Percentiles rank a stretch among this genome's conserved stretches.
phyloP scores from a whole-genome alignment of 2,329 filamentous ascomycete genomes.

The Fusarium pilosicola region DNA sequence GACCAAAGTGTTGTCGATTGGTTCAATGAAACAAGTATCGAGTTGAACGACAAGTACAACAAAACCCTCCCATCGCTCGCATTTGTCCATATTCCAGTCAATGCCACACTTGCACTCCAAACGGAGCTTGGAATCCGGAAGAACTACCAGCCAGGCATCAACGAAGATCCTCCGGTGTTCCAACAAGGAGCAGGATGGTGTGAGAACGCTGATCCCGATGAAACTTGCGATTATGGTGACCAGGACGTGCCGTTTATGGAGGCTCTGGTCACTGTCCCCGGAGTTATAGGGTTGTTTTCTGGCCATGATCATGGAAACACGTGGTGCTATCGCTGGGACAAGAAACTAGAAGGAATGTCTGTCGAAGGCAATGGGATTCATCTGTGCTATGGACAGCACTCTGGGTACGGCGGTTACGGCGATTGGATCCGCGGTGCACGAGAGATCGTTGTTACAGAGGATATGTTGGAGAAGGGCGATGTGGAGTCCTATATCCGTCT shows the following conservation, averaged over 20 bases:
- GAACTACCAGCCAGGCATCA: conserved; percentile 55
- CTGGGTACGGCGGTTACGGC: conserved; percentile 77
- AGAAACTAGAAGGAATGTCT: conserved; percentile 47
- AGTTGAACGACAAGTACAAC: conserved; percentile 42
- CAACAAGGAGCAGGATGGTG: conserved; percentile 59
- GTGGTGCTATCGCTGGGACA: conserved; percentile 65
- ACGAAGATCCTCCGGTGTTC: conserved; percentile 55
- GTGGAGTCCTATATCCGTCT: conserved; percentile 70
- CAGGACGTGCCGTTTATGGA: conserved; percentile 72
- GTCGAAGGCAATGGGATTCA: conserved; percentile 57
- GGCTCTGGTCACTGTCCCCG: conserved; percentile 63
- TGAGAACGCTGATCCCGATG: conserved; percentile 50
- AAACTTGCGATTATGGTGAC: conserved; percentile 53
- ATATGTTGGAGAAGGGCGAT: conserved; percentile 51
- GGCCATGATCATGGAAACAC: conserved; percentile 74
- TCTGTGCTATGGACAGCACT: conserved; percentile 71
- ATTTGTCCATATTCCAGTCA: conserved; percentile 61
- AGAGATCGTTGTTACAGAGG: conserved; percentile 61
- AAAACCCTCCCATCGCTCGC: conserved; percentile 56
- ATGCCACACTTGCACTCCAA: conserved; percentile 55
- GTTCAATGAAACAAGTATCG: conserved; percentile 51
- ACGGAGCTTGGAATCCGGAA: conserved; percentile 48
- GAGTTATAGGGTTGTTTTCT: conserved; percentile 67
- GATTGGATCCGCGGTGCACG: conserved; percentile 70
- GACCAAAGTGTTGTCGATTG: conserved; percentile 56